Evolutionary conservation across 768 basidiomycete genomes (phyloP).

Genomic region (Kwoniella botswanensis): DNA sequence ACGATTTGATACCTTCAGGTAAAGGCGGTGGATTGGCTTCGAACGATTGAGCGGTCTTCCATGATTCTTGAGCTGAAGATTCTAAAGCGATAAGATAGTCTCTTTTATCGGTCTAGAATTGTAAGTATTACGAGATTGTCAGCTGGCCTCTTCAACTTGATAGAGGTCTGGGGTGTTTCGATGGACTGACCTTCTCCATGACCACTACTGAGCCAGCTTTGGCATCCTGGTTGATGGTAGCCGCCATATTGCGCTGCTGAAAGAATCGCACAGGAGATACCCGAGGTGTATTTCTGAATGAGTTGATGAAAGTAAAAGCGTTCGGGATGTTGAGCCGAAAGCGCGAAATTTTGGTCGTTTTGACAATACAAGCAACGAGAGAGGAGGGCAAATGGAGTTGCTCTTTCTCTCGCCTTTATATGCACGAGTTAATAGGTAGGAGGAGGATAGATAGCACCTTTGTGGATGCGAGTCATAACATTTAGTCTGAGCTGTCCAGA

Average conservation of each 20-base stretch:
- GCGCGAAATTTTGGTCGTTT: constrained; percentile 23
- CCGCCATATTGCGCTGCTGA: constrained; percentile 44
- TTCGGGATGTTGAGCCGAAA: constrained; percentile 19
- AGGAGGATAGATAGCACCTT: background rate
- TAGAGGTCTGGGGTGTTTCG: too few species aligned
- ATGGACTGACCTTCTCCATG: constrained; percentile 55
- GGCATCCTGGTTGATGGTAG: constrained; percentile 41
- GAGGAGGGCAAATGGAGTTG: background rate
- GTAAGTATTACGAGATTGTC: background rate
- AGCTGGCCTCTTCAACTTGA: background rate
- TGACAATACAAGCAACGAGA: background rate
- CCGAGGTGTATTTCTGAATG: background rate
- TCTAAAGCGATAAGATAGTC: constrained; percentile 84
- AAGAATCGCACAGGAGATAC: background rate
- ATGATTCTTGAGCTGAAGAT: constrained; percentile 78
- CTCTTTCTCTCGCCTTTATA: constrained; percentile 2
- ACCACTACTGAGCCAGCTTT: constrained; percentile 49
- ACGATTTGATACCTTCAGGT: constrained; percentile 62
- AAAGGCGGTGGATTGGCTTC: constrained; percentile 78
- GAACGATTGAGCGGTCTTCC: constrained; percentile 78
- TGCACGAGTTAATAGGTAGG: background rate
- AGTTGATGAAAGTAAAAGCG: constrained; percentile 4
- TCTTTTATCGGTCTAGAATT: constrained; percentile 82
- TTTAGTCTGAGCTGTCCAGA: background rate
- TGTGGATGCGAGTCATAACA: background rate